phyloP scores from a whole-genome alignment of 2,329 filamentous ascomycete genomes.

The Fusarium nelsonii region DNA sequence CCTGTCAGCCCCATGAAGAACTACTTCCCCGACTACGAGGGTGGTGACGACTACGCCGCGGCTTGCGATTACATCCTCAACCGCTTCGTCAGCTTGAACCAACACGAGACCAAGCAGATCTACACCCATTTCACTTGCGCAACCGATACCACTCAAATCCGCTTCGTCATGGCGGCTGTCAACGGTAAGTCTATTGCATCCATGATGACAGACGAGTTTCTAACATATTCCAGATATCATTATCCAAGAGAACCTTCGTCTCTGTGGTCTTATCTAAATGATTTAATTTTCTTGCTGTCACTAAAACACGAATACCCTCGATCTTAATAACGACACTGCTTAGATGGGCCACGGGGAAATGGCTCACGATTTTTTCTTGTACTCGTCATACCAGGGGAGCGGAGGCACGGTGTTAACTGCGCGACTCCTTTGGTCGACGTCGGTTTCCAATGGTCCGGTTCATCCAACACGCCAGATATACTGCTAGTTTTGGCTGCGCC shows the following conservation, averaged over 20 bases:
- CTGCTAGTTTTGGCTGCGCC: slow-evolving; percentile 46
- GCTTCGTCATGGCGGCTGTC: slow-evolving; percentile 99
- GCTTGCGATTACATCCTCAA: slow-evolving; percentile 99
- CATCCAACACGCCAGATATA: slow-evolving; percentile 39
- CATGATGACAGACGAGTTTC: slow-evolving; percentile 27
- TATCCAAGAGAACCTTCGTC: slow-evolving; percentile 98
- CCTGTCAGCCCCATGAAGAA: slow-evolving; percentile 86
- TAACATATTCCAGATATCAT: slow-evolving; percentile 85
- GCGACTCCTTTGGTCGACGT: slow-evolving; percentile 34
- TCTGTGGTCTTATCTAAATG: slow-evolving; percentile 93
- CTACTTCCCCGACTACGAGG: slow-evolving; percentile 92
- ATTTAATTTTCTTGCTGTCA: slow-evolving; percentile 53
- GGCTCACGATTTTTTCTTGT: slow-evolving; percentile 56
- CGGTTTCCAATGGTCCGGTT: slow-evolving; percentile 35
- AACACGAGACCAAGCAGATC: slow-evolving; percentile 99
- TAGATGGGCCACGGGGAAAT: slow-evolving; percentile 55
- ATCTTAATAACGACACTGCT: slow-evolving; percentile 56
- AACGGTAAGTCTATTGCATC: slow-evolving; percentile 76
- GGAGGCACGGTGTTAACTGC: slow-evolving; percentile 39
- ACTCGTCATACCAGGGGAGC: slow-evolving; percentile 49
- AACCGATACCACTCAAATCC: slow-evolving; percentile 98
- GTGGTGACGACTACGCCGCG: slow-evolving; percentile 92
- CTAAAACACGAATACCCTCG: slow-evolving; percentile 59
- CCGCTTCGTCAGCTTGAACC: slow-evolving; percentile 97
- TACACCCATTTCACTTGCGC: slow-evolving; percentile 99